phyloP scores from a whole-genome alignment of 805 yeast species.

The Schizosaccharomyces lindneri region DNA sequence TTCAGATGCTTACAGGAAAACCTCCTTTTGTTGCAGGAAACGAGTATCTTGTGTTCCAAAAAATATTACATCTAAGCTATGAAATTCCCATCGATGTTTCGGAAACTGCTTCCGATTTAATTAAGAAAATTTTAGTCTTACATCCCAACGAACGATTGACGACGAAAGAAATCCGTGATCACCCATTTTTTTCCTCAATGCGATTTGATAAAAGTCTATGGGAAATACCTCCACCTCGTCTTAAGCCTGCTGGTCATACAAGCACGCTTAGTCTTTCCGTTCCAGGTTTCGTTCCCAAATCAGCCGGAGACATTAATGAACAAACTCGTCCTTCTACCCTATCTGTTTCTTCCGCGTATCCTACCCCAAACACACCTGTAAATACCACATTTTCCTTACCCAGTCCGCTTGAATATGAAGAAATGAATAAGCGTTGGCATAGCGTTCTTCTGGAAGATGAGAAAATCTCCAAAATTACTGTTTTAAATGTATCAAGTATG shows the following conservation, averaged over 20 bases:
- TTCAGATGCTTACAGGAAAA: conserved; percentile 54
- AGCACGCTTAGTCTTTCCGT: background rate
- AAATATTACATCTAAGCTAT: conserved; percentile 56
- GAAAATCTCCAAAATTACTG: background rate
- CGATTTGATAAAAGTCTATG: background rate
- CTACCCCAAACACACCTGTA: background rate
- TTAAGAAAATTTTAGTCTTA: conserved; percentile 38
- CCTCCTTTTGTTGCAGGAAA: conserved; percentile 81
- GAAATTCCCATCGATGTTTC: conserved; percentile 47
- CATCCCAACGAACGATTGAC: conserved; percentile 44
- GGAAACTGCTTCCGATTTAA: conserved; percentile 34
- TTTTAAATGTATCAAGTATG: background rate
- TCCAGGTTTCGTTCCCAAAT: background rate
- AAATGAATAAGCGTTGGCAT: background rate
- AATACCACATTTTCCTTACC: background rate
- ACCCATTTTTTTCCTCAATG: conserved; percentile 45
- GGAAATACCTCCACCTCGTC: background rate
- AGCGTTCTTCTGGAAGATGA: background rate
- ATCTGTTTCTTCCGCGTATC: background rate
- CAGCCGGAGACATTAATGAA: background rate
- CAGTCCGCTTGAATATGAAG: background rate
- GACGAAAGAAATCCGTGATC: conserved; percentile 32
- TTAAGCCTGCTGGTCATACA: background rate
- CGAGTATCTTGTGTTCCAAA: conserved; percentile 69
- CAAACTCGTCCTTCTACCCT: background rate